Base-by-base conservation (phyloP, 495 filamentous ascomycete species). In the Talaromyces ruber region DNA sequence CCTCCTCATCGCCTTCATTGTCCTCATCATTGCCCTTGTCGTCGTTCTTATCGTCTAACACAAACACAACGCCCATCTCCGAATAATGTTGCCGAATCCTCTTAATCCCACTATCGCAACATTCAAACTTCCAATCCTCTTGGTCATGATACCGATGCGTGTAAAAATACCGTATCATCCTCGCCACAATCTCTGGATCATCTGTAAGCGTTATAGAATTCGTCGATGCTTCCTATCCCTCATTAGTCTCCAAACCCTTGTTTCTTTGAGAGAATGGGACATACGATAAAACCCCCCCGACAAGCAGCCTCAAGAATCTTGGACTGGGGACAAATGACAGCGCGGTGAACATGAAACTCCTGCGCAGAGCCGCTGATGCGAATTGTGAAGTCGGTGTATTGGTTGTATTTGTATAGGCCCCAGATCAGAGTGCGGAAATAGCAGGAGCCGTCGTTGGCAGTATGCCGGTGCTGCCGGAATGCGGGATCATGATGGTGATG, bases 361-460 rank as follows among this genome's bases (percentile, higher is more conserved):
- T 64, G 60, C 24, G 2, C 43, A 1, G 26, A 60, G 3, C 51
- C 62, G 4, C 65, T 60, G 61, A 71, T 71, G n/a, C 22, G 60
- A 43, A 78, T 67, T 2, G 62, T 67, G 8, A 78, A 62, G 58
- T 77, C 73, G 29, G 70, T 67, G 65, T 71, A 74, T 51, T 62
- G n/a, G 28, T 63, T 12, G 57, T 52, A 45, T 32, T 60, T 25
- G 28, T 60, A 60, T 18, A 60, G 29, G 28, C 28, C 26, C 59
- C 59, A 60, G 16, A 60, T 32, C 59, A 60, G 3, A 2, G 59
- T 29, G 25, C 59, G 59, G 45, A 60, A 60, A 59, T 52, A 60
- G 45, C 52, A 47, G 14, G 59, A 28, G 0, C 45, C 43, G 24
- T 60, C 59, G 43, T 60, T 60, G 4, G 26, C 22, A 6, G 34